These are phyloP conservation scores for Amphicarpaea edgeworthii DNA, from an alignment of 306 rosid species.

Conservation along the genomic window DNA sequence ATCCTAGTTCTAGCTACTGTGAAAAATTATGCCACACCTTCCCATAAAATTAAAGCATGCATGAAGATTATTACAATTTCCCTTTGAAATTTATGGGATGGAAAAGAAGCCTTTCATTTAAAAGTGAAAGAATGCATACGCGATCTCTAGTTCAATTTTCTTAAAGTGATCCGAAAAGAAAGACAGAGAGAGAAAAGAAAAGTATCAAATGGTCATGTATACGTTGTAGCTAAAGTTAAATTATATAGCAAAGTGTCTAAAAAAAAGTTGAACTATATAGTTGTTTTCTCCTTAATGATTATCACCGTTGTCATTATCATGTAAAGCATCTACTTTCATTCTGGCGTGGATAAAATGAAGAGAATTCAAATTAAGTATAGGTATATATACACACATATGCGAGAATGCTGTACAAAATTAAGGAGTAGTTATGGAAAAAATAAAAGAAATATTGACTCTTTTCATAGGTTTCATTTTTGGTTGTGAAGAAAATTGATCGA, in stretches of 20 bases:
- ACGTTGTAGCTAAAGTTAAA: neutral
- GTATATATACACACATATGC: neutral
- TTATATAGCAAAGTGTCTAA: no score
- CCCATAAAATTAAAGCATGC: conserved; percentile 7
- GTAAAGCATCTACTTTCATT: neutral
- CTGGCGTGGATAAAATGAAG: neutral
- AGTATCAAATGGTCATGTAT: conserved; percentile 2
- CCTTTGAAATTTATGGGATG: conserved; percentile 26
- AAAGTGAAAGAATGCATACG: conserved; percentile 33
- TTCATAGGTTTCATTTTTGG: conserved; percentile 19
- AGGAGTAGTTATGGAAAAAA: conserved; percentile 13
- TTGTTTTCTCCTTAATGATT: conserved; percentile 19
- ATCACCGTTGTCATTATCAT: neutral
- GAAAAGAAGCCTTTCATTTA: conserved; percentile 9
- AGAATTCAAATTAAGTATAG: conserved; percentile 3
- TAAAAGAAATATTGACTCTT: neutral
- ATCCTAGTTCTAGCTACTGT: neutral
- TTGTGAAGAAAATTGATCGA: neutral
- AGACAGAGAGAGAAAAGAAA: neutral
- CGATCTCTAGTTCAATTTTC: conserved; percentile 26
- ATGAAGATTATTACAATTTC: conserved; percentile 17
- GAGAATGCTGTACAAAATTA: neutral
- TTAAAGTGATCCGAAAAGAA: conserved; percentile 26
- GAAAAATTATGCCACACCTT: neutral
- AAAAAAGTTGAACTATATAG: conserved; percentile 6